phyloP scores from a whole-genome alignment of 1,284 basidiomycete species.

The Macrocystidia cucumis region DNA sequence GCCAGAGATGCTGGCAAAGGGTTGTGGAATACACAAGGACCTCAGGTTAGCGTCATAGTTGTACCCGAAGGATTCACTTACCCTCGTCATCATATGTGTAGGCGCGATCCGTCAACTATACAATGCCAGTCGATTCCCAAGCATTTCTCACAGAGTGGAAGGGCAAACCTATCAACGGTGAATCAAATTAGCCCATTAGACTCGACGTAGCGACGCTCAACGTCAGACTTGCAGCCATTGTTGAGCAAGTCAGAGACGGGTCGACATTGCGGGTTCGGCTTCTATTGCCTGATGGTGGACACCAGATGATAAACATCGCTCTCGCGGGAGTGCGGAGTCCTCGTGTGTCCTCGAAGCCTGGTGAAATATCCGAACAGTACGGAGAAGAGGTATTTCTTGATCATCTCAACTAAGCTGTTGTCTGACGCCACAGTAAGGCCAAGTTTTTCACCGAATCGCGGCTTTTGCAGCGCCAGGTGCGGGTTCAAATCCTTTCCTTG shows the following conservation, averaged over 20 bases:
- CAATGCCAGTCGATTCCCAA: constrained; percentile 87
- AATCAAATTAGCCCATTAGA: constrained; percentile 1
- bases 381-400: constrained; percentile 70
- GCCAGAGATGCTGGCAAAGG: constrained; percentile 77
- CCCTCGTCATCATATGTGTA: constrained; percentile 20
- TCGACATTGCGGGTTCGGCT: constrained; percentile 86
- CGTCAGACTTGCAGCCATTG: constrained; percentile 54
- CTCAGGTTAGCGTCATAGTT: constrained; percentile 40
- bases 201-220: constrained; percentile 7
- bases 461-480: constrained; percentile 84
- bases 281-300: constrained; percentile 80
- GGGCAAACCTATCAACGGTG: constrained; percentile 83
- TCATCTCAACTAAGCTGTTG: constrained; percentile 10
- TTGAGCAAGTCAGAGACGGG: constrained; percentile 94
- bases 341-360: constrained; percentile 64
- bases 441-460: constrained; percentile 94
- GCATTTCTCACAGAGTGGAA: constrained; percentile 90
- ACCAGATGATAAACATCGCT: constrained; percentile 81
- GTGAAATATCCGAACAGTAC: constrained; percentile 74
- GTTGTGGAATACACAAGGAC: constrained; percentile 83
- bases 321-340: constrained; percentile 85
- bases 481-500: constrained; percentile 82
- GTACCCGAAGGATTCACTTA: constrained; percentile 1
- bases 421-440: constrained; percentile 43
- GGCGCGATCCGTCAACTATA: constrained; percentile 73